Evolutionary conservation across 2,329 filamentous ascomycete genomes (phyloP).

Genomic region (Chrysoporthe puriensis): DNA sequence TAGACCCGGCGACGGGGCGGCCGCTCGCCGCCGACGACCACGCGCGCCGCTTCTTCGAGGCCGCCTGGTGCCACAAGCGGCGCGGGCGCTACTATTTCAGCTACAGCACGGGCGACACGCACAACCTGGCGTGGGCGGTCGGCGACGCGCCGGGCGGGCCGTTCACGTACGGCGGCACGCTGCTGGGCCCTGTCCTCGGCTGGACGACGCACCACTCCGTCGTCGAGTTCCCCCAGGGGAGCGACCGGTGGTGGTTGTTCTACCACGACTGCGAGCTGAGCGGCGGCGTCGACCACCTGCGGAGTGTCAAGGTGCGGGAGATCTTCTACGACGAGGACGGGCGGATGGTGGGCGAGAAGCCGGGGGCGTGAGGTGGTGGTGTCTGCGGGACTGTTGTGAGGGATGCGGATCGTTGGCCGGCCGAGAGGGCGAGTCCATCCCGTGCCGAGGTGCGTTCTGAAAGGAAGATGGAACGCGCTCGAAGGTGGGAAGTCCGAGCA

Average conservation of each 20-base stretch:
- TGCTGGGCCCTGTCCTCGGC: slow-evolving; percentile 75
- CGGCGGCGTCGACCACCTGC: slow-evolving; percentile 69
- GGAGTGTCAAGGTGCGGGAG: slow-evolving; percentile 75
- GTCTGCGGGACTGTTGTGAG: too few species aligned
- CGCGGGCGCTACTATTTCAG: slow-evolving; percentile 73
- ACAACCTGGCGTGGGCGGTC: slow-evolving; percentile 72
- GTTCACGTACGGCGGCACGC: slow-evolving; percentile 71
- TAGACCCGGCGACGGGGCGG: slow-evolving; percentile 63
- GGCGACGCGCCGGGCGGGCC: slow-evolving; percentile 67
- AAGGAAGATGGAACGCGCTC: fast-evolving
- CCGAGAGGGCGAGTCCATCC: too few species aligned
- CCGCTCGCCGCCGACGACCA: slow-evolving; percentile 70
- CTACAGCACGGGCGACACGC: slow-evolving; percentile 79
- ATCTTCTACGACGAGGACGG: slow-evolving; percentile 72
- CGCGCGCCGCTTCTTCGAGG: slow-evolving; percentile 77
- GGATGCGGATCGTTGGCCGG: too few species aligned
- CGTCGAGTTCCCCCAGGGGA: slow-evolving; percentile 66
- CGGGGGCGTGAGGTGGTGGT: slow-evolving; percentile 14
- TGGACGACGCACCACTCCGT: slow-evolving; percentile 86
- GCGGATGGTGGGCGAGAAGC: slow-evolving; percentile 55
- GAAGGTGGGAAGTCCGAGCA: too few species aligned
- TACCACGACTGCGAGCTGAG: slow-evolving; percentile 75
- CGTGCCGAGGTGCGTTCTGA: too few species aligned
- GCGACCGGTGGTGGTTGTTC: slow-evolving; percentile 69
- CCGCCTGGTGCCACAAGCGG: slow-evolving; percentile 78